A percentile compares a stretch with the other conserved stretches of the same genome.
Evolutionary conservation across 208 protist genomes (phyloP).

Genomic region (Trypanosoma cruzi): DNA sequence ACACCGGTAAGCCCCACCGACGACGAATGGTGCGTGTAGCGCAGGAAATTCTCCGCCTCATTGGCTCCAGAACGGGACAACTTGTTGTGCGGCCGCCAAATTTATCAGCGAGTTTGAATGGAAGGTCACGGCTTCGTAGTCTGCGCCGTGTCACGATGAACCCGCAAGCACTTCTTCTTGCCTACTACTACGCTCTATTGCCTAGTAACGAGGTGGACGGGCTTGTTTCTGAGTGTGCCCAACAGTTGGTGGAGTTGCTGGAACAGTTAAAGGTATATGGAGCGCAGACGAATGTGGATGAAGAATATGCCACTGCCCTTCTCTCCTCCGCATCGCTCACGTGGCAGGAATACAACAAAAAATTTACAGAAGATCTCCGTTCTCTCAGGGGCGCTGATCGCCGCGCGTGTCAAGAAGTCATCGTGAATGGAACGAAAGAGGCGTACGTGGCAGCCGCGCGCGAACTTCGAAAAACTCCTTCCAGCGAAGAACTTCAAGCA

Average conservation of each 20-base stretch:
- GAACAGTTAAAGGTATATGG: constrained; percentile 59
- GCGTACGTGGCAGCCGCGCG: constrained; percentile 47
- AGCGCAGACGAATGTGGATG: constrained; percentile 31
- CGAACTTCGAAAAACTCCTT: constrained; percentile 33
- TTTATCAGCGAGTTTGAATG: constrained; percentile 53
- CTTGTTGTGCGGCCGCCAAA: constrained; percentile 52
- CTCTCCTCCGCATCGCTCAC: constrained; percentile 56
- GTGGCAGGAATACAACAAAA: constrained; percentile 60
- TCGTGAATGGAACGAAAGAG: constrained; percentile 51
- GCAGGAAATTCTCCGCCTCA: constrained; percentile 55
- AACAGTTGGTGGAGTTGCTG: constrained; percentile 63
- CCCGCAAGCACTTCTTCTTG: constrained; percentile 71
- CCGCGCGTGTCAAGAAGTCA: constrained; percentile 25
- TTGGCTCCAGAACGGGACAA: constrained; percentile 54
- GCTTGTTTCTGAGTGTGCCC: constrained; percentile 56
- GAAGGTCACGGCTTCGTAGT: constrained; percentile 58
- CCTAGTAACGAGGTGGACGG: constrained; percentile 24
- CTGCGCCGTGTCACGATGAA: constrained; percentile 65
- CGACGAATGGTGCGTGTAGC: constrained; percentile 65
- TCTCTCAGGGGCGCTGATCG: constrained; percentile 19
- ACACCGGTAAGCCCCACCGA: constrained; percentile 60
- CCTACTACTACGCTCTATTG: constrained; percentile 66
- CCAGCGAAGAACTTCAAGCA: constrained; percentile 36
- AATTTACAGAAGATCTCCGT: constrained; percentile 12
- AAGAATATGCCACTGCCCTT: constrained; percentile 45